phyloP scores from a whole-genome alignment of 2,329 filamentous ascomycete species.

The Cordyceps pruinosa region DNA sequence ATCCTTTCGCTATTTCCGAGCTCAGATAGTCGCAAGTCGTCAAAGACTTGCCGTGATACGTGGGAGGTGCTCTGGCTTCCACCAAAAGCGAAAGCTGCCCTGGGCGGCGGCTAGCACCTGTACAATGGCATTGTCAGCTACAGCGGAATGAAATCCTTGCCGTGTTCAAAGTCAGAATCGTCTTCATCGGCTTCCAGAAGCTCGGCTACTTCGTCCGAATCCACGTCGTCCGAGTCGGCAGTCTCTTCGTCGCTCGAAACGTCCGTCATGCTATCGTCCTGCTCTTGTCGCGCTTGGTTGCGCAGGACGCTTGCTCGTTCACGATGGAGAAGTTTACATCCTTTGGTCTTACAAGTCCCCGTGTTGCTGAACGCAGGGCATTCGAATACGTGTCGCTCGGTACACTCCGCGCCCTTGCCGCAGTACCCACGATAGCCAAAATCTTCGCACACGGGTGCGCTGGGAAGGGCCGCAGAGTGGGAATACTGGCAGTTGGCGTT shows the following conservation, averaged over 20 bases:
- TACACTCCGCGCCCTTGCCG: constrained; percentile 69
- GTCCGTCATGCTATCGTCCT: constrained; percentile 56
- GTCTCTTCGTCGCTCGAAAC: constrained; percentile 70
- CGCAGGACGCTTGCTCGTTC: constrained; percentile 77
- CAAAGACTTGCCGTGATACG: neutral
- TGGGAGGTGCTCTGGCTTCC: neutral
- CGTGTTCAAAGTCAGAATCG: constrained; percentile 48
- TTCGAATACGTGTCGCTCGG: constrained; percentile 81
- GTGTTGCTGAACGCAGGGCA: constrained; percentile 94
- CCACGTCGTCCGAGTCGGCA: constrained; percentile 69
- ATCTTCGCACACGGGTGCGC: constrained; percentile 71
- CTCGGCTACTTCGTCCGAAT: constrained; percentile 68
- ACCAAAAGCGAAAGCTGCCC: neutral
- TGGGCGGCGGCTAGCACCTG: neutral
- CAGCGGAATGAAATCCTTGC: constrained; percentile 52
- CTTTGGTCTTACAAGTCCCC: constrained; percentile 71
- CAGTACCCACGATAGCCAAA: constrained; percentile 90
- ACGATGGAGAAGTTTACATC: constrained; percentile 80
- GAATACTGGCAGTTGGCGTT: constrained; percentile 82
- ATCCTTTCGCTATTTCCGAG: neutral
- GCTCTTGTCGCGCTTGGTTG: constrained; percentile 52
- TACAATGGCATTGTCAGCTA: constrained; percentile 19
- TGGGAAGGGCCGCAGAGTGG: constrained; percentile 71
- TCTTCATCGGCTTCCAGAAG: constrained; percentile 51
- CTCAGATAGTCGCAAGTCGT: neutral